Base-by-base conservation (phyloP, 345 rosid genomes). In the Populus alba region DNA sequence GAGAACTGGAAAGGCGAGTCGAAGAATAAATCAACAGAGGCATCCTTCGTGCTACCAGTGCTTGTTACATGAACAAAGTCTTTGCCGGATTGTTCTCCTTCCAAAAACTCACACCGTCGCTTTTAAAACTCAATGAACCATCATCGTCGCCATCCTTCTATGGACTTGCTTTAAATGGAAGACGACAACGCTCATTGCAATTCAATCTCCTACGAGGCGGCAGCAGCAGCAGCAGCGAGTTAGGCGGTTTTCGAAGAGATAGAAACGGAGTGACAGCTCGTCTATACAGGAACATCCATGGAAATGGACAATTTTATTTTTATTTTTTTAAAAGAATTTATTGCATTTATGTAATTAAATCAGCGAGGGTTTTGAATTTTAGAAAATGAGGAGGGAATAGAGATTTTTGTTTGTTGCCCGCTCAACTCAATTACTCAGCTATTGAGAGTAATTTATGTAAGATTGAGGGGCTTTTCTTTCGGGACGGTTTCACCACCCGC, bases 1-100 rank as follows among this genome's bases (percentile, higher is more conserved):
- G 91, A 71, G 18, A 67, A 88, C 71, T 57, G 86, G 70, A 91
- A 86, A 37, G 91, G 91, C 49, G 97, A 91, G 43, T 88, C 92
- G 77, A 86, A 86, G 79, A 97, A 93, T 66, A 89, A 94, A 82
- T 91, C 96, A 31, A 92, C 83, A 45, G 91, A 82, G 7, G 99
- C 87, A 37, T 93, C 99, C 83, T 81, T 91, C 47, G 94, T 86
- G 66, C 99, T 89, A 31, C 99, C 99, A 66, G 92, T 89, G 76
- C 89, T 91, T 84, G 91, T 83, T 72, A 92, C 95, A 41, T 93
- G 92, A 25, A 92, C 85, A 37, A 77, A 79, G 68, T 81, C 83
- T 11, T 41, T 11, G 62, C 83, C 38, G 47, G 35, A 59, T 59
- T n/a, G 13, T 59, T n/a, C 63, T 62, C 75, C 73, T 75, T 43